Conservation (phyloP, 1,284 basidiomycete species). For the Apiotrichum siamense region DNA sequence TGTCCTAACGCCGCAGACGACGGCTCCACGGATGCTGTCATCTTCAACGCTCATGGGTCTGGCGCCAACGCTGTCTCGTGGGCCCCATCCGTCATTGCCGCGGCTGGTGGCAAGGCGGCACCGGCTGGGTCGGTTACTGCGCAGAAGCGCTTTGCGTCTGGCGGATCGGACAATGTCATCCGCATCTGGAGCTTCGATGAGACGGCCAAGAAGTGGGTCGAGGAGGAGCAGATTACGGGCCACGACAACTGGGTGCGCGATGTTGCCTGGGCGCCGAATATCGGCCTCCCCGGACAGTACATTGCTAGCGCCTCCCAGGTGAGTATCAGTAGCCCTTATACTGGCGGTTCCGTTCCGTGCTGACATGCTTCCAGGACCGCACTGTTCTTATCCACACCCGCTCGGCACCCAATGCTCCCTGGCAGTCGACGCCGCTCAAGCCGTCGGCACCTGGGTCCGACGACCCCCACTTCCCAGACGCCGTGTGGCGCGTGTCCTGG, state of each 20-base stretch:
- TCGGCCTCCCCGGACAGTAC: constrained; percentile 88
- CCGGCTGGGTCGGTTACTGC: constrained; percentile 9
- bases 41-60: constrained; percentile 92
- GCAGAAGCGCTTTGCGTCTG: constrained; percentile 81
- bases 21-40: constrained; percentile 90
- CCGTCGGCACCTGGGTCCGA: constrained; percentile 53
- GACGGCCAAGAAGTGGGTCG: constrained; percentile 62
- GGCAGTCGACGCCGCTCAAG: constrained; percentile 80
- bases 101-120: constrained; percentile 3
- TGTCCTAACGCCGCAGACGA: constrained; percentile 61
- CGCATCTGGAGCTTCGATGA: constrained; percentile 77
- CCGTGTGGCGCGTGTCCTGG: constrained; percentile 97
- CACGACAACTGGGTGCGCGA: constrained; percentile 98
- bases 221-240: constrained; percentile 80
- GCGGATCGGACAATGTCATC: constrained; percentile 92
- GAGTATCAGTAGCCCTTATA: constrained; percentile 19
- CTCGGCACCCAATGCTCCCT: constrained; percentile 66
- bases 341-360: not conserved
- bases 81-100: constrained; percentile 75
- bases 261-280: constrained; percentile 95
- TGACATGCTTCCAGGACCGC: constrained; percentile 57
- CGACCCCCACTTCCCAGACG: constrained; percentile 79
- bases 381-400: constrained; percentile 95
- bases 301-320: constrained; percentile 92
- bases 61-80: constrained; percentile 97